Evolutionary conservation across 257 asterid genomes (phyloP), one percentile per base, ranked within the genome.

Genomic region (Paraleonurus japonicus): DNA sequence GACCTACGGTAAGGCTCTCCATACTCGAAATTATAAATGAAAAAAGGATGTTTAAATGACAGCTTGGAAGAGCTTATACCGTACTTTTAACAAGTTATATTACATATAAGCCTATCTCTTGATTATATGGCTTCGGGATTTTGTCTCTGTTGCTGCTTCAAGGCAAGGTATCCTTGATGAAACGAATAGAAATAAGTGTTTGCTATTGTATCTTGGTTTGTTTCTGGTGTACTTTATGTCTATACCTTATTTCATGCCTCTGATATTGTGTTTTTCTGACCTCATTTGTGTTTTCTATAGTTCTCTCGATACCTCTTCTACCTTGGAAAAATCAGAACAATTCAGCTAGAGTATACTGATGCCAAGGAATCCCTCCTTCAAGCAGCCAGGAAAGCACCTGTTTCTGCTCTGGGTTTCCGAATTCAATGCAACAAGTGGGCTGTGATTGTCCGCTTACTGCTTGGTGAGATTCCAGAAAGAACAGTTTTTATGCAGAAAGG

Each of bases 381-480:
- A 92, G 98, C 95, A 68, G 96, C 97, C 54, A 76, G 95, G 66
- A 92, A 92, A 82, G 97, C 98, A 57, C 98, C 98, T 58, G 67
- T 75, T 57, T 92, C 96, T 60, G 97, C 98, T 75, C 87, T 90
- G 69, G 92, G 94, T 67, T 90, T 92, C 79, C 86, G 96, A 50
- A 81, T 88, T 69, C 88, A 78, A 64, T 92, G 98, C 87, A 92
- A 89, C 70, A 92, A 90, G 76, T 92, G 98, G 97, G 97, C 98
- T 62, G 91, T 92, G 66, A 86, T 90, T 53, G 97, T 92, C 41
- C 96, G 98, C 19, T 78, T 92, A 69, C 85, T 92, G 78, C 97
- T 92, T 45, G 98, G 98, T 61, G 98, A 92, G 86, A 90, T 90
- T 69, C 97, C 98, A 13, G 98, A 92, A 76, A 85, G 98, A 79